Percentiles rank a stretch among this genome's conserved stretches.
These are phyloP conservation scores for Ailanthus altissimus DNA, from an alignment of 345 rosid genomes.

Conservation along the genomic window DNA sequence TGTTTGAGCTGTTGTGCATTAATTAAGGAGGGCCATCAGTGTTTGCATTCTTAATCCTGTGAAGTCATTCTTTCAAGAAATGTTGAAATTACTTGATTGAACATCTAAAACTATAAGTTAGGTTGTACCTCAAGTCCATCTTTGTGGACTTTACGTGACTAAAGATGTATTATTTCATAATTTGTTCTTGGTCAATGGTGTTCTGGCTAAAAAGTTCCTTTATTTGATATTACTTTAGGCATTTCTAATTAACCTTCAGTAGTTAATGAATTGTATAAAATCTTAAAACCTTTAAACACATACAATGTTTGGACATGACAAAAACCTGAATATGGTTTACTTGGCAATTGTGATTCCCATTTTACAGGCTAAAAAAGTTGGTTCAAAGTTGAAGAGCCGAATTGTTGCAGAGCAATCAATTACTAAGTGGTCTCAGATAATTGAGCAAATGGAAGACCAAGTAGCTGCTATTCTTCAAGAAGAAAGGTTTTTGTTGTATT, in stretches of 20 bases:
- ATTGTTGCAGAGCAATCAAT: conserved; percentile 85
- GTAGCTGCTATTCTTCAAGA: conserved; percentile 68
- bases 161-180: background rate
- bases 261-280: background rate
- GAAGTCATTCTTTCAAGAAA: background rate
- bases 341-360: conserved; percentile 15
- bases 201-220: background rate
- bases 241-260: background rate
- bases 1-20: conserved; percentile 4
- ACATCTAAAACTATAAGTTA: background rate
- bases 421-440: conserved; percentile 76
- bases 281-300: background rate
- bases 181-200: conserved; percentile 9
- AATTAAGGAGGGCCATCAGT: background rate
- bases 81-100: conserved; percentile 7
- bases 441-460: conserved; percentile 86
- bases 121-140: background rate
- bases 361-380: conserved; percentile 77
- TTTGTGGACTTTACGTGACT: background rate
- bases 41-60: background rate
- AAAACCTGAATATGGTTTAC: background rate
- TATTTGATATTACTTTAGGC: conserved; percentile 8
- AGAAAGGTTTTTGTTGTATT: conserved; percentile 65
- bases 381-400: conserved; percentile 88
- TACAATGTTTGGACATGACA: background rate